A percentile compares a stretch with the other conserved stretches of the same genome.
Conservation (phyloP, 1,139 yeast genomes). For the Suhomyces chickasaworum region DNA sequence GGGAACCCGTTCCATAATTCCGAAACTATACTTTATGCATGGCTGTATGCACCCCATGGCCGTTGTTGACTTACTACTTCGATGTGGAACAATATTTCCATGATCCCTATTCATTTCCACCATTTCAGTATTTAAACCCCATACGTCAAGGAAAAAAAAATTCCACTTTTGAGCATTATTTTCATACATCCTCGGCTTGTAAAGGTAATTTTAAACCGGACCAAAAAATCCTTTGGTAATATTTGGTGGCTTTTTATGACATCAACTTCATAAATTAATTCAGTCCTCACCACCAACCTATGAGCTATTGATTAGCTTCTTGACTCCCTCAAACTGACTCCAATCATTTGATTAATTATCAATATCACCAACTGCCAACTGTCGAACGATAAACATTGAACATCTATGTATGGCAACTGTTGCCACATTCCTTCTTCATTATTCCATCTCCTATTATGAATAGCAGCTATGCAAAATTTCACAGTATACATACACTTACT, state of each 20-base stretch:
- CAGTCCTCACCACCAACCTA: no score
- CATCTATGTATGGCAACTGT: neutral
- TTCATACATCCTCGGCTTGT: neutral
- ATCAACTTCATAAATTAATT: neutral
- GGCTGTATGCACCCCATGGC: neutral
- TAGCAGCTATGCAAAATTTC: neutral
- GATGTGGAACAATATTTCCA: neutral
- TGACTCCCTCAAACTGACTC: no score
- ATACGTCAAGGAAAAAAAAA: neutral
- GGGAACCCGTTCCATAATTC: neutral
- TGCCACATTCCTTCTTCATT: neutral
- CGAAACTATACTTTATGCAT: neutral
- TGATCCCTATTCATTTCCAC: no score
- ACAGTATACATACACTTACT: neutral
- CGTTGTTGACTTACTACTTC: neutral
- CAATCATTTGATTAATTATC: no score
- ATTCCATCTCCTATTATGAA: neutral
- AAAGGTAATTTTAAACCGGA: neutral
- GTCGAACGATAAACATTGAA: no score
- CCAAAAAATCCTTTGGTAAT: neutral
- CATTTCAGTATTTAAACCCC: no score
- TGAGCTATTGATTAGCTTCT: no score
- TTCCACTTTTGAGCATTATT: neutral
- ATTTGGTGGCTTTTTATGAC: neutral
- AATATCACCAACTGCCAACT: no score